phyloP scores from a whole-genome alignment of 2,329 filamentous ascomycete genomes.

The Diatrype stigma region DNA sequence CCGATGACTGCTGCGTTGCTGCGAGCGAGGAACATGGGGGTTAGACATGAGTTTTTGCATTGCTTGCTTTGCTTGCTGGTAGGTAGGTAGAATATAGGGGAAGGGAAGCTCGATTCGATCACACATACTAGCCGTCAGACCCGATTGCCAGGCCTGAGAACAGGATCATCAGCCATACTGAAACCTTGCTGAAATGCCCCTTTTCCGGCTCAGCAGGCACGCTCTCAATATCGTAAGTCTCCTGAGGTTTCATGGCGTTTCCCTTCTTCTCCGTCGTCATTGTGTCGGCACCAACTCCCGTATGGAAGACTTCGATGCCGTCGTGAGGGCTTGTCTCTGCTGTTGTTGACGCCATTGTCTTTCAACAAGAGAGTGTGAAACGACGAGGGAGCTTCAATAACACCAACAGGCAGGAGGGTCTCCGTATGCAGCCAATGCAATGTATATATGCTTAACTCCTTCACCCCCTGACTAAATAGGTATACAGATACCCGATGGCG shows the following conservation, averaged over 20 bases:
- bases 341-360: not conserved
- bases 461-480: no score
- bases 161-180: slow-evolving; percentile 39
- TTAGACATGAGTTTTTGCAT: no score
- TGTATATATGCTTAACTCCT: no score
- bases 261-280: not conserved
- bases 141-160: slow-evolving; percentile 43
- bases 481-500: no score
- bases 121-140: slow-evolving; percentile 39
- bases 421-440: no score
- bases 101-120: no score
- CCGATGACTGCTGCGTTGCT: slow-evolving; percentile 42
- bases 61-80: no score
- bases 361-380: no score
- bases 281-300: not conserved
- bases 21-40: no score
- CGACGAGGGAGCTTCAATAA: no score
- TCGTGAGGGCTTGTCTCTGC: not conserved
- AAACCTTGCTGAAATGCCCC: slow-evolving; percentile 34
- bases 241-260: not conserved
- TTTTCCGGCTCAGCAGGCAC: slow-evolving; percentile 12
- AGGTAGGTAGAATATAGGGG: no score
- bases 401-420: no score
- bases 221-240: slow-evolving; percentile 2
- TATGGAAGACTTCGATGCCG: not conserved